Base-by-base conservation (phyloP, 2,329 filamentous ascomycete genomes). In the Aspergillus pseudoviridinutans region DNA sequence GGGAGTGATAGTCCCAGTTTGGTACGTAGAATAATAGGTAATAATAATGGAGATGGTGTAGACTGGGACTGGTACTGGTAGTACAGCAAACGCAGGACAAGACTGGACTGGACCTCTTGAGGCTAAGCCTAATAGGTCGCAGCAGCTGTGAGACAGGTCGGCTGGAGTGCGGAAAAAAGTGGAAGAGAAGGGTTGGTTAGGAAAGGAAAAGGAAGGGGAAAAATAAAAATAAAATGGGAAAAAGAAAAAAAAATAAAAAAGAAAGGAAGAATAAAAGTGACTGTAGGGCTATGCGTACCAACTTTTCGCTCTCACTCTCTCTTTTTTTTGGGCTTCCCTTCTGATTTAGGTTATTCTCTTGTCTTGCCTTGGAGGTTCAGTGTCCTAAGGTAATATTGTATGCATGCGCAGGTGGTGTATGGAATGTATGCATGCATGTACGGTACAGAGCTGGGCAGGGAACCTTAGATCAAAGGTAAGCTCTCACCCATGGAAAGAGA, bases 121-220 rank as follows among this genome's bases (percentile, higher is more conserved):
- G 57, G 53, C 59, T 59, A 53, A 58, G 56, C 59, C 58, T 59
- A 60, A 60, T 53, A 28, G 44, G 50, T 58, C 49, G 58, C 55
- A 58, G 61, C 57, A 55, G 61, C 55, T 50, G 49, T 38, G 32
- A 57, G 46, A 58, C 57, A 51, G 56, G 57, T 57, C 28, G 61
- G 51, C 52, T 41, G 46, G 53, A 55, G 41, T 47, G 53, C 20
- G 17, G 51, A 42, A 58, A 49, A 53, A 52, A 49, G 49, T 20
- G 53, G 41, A 57, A 54, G 51, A 32, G 41, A 46, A 55, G 46
- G 53, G 44, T 50, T 51, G 29, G 54, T 49, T 42, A 25, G 20
- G 32, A 46, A 51, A 68, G 66, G 65, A 64, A 65, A 60, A 58
- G 53, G 54, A 55, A 61, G 52, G 55, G 51, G 10, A 58, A 35